These are phyloP conservation scores for Candolleomyces eurysporus DNA, from an alignment of 768 basidiomycete species.

Conservation along the genomic window DNA sequence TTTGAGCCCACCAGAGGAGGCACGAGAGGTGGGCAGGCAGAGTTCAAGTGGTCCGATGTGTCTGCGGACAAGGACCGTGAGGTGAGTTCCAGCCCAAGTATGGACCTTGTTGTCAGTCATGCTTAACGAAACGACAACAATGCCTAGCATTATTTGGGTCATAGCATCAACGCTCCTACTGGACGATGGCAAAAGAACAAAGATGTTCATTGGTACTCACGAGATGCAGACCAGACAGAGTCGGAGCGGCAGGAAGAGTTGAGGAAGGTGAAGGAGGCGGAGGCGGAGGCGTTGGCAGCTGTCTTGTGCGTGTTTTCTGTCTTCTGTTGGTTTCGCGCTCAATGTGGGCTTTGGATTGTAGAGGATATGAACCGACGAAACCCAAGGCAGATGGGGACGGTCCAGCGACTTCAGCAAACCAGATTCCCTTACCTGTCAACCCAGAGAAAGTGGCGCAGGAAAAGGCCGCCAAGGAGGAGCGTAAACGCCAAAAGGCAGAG, in stretches of 20 bases:
- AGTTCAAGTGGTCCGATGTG: slow-evolving; percentile 90
- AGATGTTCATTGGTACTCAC: slow-evolving; percentile 93
- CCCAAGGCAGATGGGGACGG: slow-evolving; percentile 32
- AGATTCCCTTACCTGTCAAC: slow-evolving; percentile 1
- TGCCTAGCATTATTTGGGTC: slow-evolving; percentile 86
- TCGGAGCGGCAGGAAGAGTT: slow-evolving; percentile 70
- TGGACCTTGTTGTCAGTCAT: background rate
- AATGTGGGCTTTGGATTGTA: slow-evolving; percentile 22
- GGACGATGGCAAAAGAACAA: slow-evolving; percentile 98
- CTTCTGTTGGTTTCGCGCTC: background rate
- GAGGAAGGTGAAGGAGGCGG: slow-evolving; percentile 76
- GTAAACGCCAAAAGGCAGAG: slow-evolving; percentile 17
- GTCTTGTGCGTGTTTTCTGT: slow-evolving; percentile 51
- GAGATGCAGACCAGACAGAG: slow-evolving; percentile 50
- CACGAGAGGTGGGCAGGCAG: slow-evolving; percentile 88
- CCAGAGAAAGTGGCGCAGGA: slow-evolving; percentile 13
- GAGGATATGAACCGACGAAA: slow-evolving; percentile 65
- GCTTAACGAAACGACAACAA: background rate
- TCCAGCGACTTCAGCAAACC: slow-evolving; percentile 18
- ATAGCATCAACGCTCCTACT: slow-evolving; percentile 91
- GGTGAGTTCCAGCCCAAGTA: slow-evolving; percentile 38
- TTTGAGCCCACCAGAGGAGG: slow-evolving; percentile 86
- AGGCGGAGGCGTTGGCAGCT: slow-evolving; percentile 82
- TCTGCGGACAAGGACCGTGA: slow-evolving; percentile 93
- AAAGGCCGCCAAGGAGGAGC: slow-evolving; percentile 16